Percentiles rank a stretch among this genome's conserved stretches.
phyloP scores from a whole-genome alignment of 2,329 filamentous ascomycete genomes.

The Dothiorella sarmentorum region DNA sequence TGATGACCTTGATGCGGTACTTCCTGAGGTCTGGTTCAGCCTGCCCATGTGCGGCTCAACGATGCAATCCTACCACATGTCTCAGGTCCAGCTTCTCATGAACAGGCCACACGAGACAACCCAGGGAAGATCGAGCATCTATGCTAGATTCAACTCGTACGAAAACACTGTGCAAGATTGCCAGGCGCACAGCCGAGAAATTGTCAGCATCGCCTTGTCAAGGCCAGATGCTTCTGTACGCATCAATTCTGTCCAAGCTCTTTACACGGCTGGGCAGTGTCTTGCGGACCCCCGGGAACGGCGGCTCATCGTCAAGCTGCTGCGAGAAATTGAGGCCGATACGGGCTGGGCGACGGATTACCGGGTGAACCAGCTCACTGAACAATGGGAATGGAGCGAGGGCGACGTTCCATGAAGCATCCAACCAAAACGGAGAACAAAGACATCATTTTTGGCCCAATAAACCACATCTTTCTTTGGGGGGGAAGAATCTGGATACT shows the following conservation, averaged over 20 bases:
- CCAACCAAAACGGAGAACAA: neutral
- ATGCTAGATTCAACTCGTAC: constrained; percentile 54
- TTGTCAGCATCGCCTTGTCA: constrained; percentile 58
- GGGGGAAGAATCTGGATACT: too few species aligned
- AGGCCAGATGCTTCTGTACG: constrained; percentile 55
- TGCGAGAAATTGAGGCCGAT: constrained; percentile 60
- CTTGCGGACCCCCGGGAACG: constrained; percentile 54
- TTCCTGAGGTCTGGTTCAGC: constrained; percentile 62
- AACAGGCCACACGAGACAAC: constrained; percentile 58
- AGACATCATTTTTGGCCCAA: neutral
- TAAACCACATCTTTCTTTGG: neutral
- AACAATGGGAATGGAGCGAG: constrained; percentile 39
- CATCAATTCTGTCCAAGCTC: constrained; percentile 57
- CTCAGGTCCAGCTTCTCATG: constrained; percentile 58
- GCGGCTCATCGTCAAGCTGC: constrained; percentile 51
- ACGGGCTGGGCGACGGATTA: constrained; percentile 63
- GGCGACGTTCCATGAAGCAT: constrained; percentile 11
- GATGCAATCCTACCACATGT: constrained; percentile 65
- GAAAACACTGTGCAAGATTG: constrained; percentile 55
- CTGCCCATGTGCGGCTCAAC: constrained; percentile 62
- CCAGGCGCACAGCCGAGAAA: constrained; percentile 57
- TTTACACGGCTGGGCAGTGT: constrained; percentile 62
- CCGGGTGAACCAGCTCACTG: constrained; percentile 52
- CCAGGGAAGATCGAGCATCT: constrained; percentile 50
- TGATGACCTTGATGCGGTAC: constrained; percentile 35